A percentile compares a stretch with the other conserved stretches of the same genome.
These are phyloP conservation scores for Bryoerythrophyllum caledonicum DNA, from an alignment of 225 moss, liverwort and hornwort genomes.

Conservation along the genomic window DNA sequence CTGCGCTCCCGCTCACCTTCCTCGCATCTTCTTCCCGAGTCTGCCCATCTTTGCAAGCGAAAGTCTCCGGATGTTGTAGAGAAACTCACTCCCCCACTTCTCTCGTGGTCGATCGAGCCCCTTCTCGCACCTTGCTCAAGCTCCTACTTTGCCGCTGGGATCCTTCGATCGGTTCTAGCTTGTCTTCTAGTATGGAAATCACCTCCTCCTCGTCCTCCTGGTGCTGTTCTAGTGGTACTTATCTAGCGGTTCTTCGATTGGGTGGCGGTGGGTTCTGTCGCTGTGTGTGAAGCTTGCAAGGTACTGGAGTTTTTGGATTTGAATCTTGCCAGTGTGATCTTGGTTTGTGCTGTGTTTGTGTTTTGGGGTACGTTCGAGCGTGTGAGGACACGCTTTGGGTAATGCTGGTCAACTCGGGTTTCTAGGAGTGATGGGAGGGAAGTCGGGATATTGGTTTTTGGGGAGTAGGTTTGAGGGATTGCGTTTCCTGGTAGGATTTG, in stretches of 20 bases:
- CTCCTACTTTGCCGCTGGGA: no score
- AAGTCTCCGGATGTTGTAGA: no score
- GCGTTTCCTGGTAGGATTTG: background rate
- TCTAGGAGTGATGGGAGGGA: no score
- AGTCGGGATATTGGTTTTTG: background rate
- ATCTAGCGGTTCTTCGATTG: background rate
- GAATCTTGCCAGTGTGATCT: background rate
- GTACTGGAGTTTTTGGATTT: background rate
- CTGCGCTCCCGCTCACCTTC: background rate
- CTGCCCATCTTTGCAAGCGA: background rate
- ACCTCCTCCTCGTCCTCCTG: background rate
- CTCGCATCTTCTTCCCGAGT: background rate
- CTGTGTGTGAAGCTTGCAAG: background rate
- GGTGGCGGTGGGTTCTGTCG: background rate
- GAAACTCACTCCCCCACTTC: no score
- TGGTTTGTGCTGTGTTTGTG: background rate
- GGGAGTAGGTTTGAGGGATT: background rate
- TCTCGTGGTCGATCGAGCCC: no score
- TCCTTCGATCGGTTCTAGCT: background rate
- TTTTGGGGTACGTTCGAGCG: background rate
- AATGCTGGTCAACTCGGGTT: constrained; percentile 7
- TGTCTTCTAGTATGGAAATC: background rate
- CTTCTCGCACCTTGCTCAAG: no score
- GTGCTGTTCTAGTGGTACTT: background rate
- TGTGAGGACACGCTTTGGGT: no score